Percentiles rank a stretch among this genome's conserved stretches.
These are phyloP conservation scores for Bertia moriformis DNA, from an alignment of 2,329 filamentous ascomycete species.

Conservation along the genomic window DNA sequence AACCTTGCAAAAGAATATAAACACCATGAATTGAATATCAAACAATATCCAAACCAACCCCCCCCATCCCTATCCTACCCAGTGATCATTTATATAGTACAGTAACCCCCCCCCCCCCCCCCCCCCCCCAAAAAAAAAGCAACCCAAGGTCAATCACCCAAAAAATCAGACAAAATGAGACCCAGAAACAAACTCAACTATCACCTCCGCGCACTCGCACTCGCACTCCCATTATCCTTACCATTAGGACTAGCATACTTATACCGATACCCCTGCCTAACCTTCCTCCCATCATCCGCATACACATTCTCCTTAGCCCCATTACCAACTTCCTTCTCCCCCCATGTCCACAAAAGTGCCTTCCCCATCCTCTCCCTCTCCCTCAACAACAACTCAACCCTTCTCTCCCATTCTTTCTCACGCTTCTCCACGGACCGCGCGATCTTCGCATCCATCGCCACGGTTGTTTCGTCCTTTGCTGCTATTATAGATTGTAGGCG, in stretches of 20 bases:
- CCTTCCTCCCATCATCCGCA: constrained; percentile 5
- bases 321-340: constrained; percentile 20
- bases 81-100: no score
- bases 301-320: constrained; percentile 20
- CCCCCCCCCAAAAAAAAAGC: no score
- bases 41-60: no score
- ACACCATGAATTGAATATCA: no score
- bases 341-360: constrained; percentile 21
- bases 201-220: no score
- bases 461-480: constrained; percentile 21
- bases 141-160: no score
- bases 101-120: no score
- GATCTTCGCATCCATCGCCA: constrained; percentile 20
- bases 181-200: no score
- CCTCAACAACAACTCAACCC: constrained; percentile 20
- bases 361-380: constrained; percentile 22
- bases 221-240: no score
- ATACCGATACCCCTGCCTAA: background rate
- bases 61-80: no score
- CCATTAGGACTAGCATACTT: background rate
- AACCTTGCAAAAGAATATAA: no score
- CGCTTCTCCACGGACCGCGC: constrained; percentile 21
- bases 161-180: no score
- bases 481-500: constrained; percentile 16
- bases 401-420: constrained; percentile 23